phyloP scores from a whole-genome alignment of 139 green algal genomes.

The Ettlia oleoabundans region DNA sequence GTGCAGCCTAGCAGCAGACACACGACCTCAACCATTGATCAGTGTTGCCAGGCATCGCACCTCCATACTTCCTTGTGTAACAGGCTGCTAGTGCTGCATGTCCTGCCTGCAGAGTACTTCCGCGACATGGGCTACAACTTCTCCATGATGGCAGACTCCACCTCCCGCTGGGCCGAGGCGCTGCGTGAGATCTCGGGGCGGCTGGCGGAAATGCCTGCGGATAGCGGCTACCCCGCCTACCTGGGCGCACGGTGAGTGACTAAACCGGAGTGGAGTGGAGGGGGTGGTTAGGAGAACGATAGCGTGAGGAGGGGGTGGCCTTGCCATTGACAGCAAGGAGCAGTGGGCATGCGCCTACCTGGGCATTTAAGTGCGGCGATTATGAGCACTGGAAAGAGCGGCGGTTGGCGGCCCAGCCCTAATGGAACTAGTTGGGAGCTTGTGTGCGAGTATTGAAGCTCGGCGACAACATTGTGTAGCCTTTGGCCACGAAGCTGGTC shows the following conservation, averaged over 20 bases:
- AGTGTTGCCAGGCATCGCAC: not conserved
- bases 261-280: not conserved
- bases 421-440: too few species aligned
- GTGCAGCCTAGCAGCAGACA: too few species aligned
- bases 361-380: too few species aligned
- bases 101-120: constrained; percentile 91
- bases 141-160: constrained; percentile 99
- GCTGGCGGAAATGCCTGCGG: constrained; percentile 98
- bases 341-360: too few species aligned
- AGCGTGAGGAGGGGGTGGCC: not conserved
- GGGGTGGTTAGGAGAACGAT: not conserved
- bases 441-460: too few species aligned
- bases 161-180: constrained; percentile 97
- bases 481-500: too few species aligned
- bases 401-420: too few species aligned
- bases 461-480: too few species aligned
- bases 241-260: constrained; percentile 73
- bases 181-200: constrained; percentile 98
- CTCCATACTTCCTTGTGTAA: not conserved
- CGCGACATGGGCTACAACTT: constrained; percentile 96
- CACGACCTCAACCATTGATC: too few species aligned
- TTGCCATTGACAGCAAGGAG: too few species aligned
- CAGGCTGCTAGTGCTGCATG: not conserved
- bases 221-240: constrained; percentile 94
- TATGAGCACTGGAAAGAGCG: too few species aligned